A percentile compares a stretch with the other conserved stretches of the same genome.
Conservation (phyloP, 345 rosid genomes). For the Rhizophora mangle region DNA sequence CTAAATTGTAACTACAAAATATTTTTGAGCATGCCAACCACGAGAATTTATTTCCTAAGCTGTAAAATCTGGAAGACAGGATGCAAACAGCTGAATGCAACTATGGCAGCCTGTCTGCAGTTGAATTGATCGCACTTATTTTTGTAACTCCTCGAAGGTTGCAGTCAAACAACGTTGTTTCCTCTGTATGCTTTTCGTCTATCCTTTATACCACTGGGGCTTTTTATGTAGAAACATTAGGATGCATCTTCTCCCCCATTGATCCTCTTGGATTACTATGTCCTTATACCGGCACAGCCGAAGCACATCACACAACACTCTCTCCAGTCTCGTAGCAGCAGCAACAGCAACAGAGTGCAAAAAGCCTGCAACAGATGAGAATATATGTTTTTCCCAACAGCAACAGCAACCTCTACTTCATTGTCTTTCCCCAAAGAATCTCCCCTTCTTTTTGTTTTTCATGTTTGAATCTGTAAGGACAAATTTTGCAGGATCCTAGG, state of each 20-base stretch:
- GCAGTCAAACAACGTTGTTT: too few relatives aligned
- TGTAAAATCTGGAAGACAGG: slow-evolving; percentile 9
- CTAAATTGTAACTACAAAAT: not conserved
- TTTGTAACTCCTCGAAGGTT: too few relatives aligned
- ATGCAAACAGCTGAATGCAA: slow-evolving; percentile 10
- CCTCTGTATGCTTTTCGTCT: too few relatives aligned
- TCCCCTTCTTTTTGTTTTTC: too few relatives aligned
- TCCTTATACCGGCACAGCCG: slow-evolving; percentile 2
- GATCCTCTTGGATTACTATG: not conserved
- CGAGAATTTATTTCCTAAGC: slow-evolving; percentile 1
- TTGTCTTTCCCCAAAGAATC: too few relatives aligned
- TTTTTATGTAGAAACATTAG: too few relatives aligned
- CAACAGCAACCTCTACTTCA: not conserved
- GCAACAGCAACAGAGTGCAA: slow-evolving; percentile 21
- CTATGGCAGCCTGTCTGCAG: not conserved
- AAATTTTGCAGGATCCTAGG: too few relatives aligned
- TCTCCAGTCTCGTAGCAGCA: slow-evolving; percentile 21
- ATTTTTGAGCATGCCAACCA: not conserved
- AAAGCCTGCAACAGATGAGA: not conserved
- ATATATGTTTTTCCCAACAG: not conserved
- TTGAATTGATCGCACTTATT: not conserved
- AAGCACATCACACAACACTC: slow-evolving; percentile 12
- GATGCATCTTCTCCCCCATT: not conserved
- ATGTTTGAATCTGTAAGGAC: too few relatives aligned
- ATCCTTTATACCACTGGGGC: too few relatives aligned